phyloP scores from a whole-genome alignment of 352 stramenopile species.

The Globisporangium mamillatum region DNA sequence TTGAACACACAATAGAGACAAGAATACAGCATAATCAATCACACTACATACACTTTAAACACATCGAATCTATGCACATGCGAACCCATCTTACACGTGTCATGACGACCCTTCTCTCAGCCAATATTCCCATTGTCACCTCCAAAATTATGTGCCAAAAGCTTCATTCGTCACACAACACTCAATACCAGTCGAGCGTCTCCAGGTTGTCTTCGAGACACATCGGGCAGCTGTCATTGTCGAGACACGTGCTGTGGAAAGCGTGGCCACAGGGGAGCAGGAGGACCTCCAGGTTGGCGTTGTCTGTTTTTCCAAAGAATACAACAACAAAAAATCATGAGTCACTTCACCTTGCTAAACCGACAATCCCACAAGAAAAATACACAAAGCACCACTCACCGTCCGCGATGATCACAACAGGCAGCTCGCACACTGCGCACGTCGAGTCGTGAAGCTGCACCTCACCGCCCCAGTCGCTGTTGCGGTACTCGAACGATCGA shows the following conservation, averaged over 20 bases:
- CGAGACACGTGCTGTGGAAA: slow-evolving; percentile 65
- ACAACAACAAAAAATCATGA: not conserved
- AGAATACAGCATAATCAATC: not conserved
- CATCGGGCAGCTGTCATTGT: slow-evolving; percentile 59
- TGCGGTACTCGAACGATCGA: slow-evolving; percentile 75
- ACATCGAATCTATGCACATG: not conserved
- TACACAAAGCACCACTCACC: slow-evolving; percentile 33
- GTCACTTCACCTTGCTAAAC: slow-evolving; percentile 3
- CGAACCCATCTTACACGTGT: not conserved
- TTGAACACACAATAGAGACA: not conserved
- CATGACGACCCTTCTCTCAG: not conserved
- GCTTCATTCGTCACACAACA: not conserved
- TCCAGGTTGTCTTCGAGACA: slow-evolving; percentile 62
- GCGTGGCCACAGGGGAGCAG: slow-evolving; percentile 80
- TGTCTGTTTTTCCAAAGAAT: slow-evolving; percentile 34
- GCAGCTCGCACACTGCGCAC: slow-evolving; percentile 69
- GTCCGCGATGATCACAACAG: slow-evolving; percentile 77
- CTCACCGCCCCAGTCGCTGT: slow-evolving; percentile 86
- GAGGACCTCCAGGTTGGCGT: slow-evolving; percentile 69
- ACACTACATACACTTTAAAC: slow-evolving; percentile 4
- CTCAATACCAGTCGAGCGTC: slow-evolving; percentile 35
- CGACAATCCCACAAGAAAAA: slow-evolving; percentile 1
- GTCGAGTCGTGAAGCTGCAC: slow-evolving; percentile 82
- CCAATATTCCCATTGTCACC: not conserved
- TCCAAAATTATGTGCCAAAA: slow-evolving; percentile 13